Evolutionary conservation across 208 protist genomes (phyloP).

Genomic region (Trypanosoma mega): DNA sequence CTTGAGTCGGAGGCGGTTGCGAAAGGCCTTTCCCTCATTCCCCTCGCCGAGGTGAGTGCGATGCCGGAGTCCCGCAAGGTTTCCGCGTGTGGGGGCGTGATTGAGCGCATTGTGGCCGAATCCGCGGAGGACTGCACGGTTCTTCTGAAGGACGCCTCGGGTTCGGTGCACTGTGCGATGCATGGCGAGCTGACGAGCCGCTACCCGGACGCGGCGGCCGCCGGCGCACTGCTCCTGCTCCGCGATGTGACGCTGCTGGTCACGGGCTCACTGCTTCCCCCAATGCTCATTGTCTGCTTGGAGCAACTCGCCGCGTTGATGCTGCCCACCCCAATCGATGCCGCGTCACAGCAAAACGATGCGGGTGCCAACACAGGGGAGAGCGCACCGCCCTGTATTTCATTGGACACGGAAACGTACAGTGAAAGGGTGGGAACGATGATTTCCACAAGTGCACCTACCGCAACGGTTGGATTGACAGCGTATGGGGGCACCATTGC

Average conservation of each 20-base stretch:
- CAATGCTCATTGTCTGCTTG: conserved; percentile 74
- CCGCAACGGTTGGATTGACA: not conserved
- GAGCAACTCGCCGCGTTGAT: conserved; percentile 72
- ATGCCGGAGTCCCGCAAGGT: conserved; percentile 58
- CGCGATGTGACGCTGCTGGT: conserved; percentile 65
- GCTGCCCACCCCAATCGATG: conserved; percentile 35
- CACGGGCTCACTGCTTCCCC: conserved; percentile 45
- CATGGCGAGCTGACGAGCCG: conserved; percentile 70
- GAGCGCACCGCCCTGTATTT: not conserved
- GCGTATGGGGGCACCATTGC: conserved; percentile 14
- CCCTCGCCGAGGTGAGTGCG: conserved; percentile 36
- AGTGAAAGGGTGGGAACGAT: not conserved
- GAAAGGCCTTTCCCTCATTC: conserved; percentile 42
- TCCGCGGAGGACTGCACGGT: conserved; percentile 79
- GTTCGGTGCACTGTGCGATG: conserved; percentile 63
- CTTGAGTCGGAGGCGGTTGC: conserved; percentile 55
- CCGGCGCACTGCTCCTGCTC: conserved; percentile 69
- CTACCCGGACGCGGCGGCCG: conserved; percentile 71
- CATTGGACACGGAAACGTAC: not conserved
- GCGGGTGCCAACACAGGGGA: not conserved
- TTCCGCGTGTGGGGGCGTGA: conserved; percentile 71
- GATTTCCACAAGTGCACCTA: not conserved
- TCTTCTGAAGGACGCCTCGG: conserved; percentile 58
- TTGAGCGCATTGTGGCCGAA: conserved; percentile 69
- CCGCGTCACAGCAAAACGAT: not conserved